Evolutionary conservation across 2,329 filamentous ascomycete species (phyloP).

Genomic region (Neonectria punicea): DNA sequence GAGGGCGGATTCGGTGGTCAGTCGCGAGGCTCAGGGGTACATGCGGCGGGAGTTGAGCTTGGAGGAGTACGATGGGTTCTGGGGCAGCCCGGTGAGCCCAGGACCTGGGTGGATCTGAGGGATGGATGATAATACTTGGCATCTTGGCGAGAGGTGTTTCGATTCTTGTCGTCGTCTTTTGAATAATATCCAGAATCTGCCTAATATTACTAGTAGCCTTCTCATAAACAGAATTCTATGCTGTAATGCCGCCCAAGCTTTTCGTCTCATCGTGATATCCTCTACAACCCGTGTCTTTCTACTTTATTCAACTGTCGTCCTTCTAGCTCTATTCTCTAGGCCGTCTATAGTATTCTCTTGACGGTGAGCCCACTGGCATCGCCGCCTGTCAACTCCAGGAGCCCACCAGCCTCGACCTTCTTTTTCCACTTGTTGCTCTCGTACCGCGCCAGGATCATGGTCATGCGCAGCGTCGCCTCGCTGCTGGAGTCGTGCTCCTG

Average conservation of each 20-base stretch:
- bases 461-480: slow-evolving; percentile 73
- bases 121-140: not conserved
- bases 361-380: slow-evolving; percentile 62
- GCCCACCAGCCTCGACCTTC: slow-evolving; percentile 69
- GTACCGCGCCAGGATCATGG: slow-evolving; percentile 77
- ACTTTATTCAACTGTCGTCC: slow-evolving; percentile 23
- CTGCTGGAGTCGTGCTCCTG: slow-evolving; percentile 66
- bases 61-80: slow-evolving; percentile 33
- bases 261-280: slow-evolving; percentile 33
- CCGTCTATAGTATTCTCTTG: slow-evolving; percentile 57
- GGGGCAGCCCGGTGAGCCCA: slow-evolving; percentile 35
- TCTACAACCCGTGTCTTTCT: slow-evolving; percentile 16
- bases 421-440: slow-evolving; percentile 83
- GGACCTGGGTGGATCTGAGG: slow-evolving; percentile 41
- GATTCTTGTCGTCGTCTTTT: slow-evolving; percentile 11
- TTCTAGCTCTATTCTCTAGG: slow-evolving; percentile 7
- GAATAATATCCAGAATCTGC: slow-evolving; percentile 22
- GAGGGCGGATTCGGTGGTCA: slow-evolving; percentile 10
- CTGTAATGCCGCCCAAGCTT: slow-evolving; percentile 27
- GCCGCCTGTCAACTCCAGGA: slow-evolving; percentile 60
- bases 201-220: slow-evolving; percentile 27
- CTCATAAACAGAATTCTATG: slow-evolving; percentile 29
- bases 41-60: slow-evolving; percentile 31
- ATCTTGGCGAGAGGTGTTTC: not conserved
- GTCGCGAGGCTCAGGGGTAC: slow-evolving; percentile 27